Evolutionary conservation across 305 asterid species (phyloP).

Genomic region (Ilex paraguariensis): DNA sequence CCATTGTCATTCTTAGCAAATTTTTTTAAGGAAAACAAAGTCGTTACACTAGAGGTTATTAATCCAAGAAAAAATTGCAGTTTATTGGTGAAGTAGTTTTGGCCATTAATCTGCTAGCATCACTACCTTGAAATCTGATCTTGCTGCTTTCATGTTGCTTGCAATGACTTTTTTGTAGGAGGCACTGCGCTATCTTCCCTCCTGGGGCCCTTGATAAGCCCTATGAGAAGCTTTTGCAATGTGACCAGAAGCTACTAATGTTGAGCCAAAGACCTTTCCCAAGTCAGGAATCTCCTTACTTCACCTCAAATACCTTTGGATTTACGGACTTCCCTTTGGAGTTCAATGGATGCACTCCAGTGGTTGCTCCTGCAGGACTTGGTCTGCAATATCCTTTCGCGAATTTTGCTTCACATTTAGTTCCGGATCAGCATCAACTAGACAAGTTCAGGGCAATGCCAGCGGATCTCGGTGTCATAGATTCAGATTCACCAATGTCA

Average conservation of each 20-base stretch:
- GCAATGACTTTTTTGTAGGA: conserved; percentile 23
- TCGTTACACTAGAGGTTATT: too few relatives aligned
- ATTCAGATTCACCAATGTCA: neutral
- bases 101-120: too few relatives aligned
- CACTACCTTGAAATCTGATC: too few relatives aligned
- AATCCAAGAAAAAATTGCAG: too few relatives aligned
- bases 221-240: conserved; percentile 40
- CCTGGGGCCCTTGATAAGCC: conserved; percentile 39
- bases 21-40: too few relatives aligned
- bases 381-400: neutral
- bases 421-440: neutral
- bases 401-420: neutral
- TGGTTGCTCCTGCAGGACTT: neutral
- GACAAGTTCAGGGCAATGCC: neutral
- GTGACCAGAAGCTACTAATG: conserved; percentile 25
- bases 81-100: too few relatives aligned
- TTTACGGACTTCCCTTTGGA: conserved; percentile 5
- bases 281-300: conserved; percentile 23
- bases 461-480: neutral
- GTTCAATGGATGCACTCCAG: conserved; percentile 12
- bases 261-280: conserved; percentile 47
- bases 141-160: neutral
- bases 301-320: conserved; percentile 18
- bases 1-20: too few relatives aligned
- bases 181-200: conserved; percentile 38